Evolutionary conservation across 176 grass and related monocot species (phyloP), one percentile per base, ranked within the genome.

Genomic region (Pontederia crassipes): DNA sequence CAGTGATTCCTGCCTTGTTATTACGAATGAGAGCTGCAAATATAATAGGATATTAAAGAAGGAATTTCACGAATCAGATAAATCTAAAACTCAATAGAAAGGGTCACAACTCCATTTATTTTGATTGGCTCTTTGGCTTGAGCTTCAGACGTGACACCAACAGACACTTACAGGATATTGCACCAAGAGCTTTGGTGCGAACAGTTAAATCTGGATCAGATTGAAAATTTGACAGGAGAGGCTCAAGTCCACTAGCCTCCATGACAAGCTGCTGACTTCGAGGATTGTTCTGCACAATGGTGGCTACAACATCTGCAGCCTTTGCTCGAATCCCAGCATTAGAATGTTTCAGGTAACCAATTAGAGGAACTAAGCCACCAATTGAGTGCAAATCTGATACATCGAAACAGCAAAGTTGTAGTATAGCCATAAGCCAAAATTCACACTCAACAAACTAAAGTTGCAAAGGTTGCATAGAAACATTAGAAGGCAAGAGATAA

Each of bases 261-360:
- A 95, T 95, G 27, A 95, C 85, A 72, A 79, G 79, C 67, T 90
- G 74, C 81, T 90, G 90, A 47, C 90, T 95, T n/a, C 64, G 81
- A 15, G 86, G 83, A 84, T 95, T 95, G 75, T 90, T 95, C 59
- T 90, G 90, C 67, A 95, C 90, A 72, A 95, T 72, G 15, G 90
- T 95, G 58, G 86, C 87, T 66, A 95, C 72, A 66, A 87, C 90
- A 71, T 95, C 83, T 68, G 90, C 86, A 62, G 86, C 82, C 66
- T 89, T 90, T n/a, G 86, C 86, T 84, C 83, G 78, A 62, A 95
- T 90, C 54, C 69, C 73, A 62, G 90, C 71, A 72, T 87, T 79
- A 57, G 80, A 81, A 68, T 84, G 89, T 77, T 82, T 84, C 28
- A 95, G 80, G 69, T 87, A 90, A 64, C 74, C 75, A 55, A 90